phyloP scores from a whole-genome alignment of 176 grass and related monocot species.

The Poa pratensis region DNA sequence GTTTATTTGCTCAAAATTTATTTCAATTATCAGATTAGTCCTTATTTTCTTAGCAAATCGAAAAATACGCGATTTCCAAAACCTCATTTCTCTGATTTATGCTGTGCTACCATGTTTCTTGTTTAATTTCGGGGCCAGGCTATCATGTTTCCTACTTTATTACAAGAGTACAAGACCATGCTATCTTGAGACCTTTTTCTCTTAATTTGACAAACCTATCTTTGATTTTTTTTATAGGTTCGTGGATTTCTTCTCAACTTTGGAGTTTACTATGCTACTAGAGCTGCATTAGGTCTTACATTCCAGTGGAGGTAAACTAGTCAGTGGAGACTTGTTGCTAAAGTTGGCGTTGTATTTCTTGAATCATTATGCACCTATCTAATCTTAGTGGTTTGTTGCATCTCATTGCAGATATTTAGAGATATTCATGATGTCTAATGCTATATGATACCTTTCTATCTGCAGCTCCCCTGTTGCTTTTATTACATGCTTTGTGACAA shows the following conservation, averaged over 20 bases:
- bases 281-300: conserved; percentile 85
- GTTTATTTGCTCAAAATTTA: conserved; percentile 33
- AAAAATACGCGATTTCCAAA: not conserved
- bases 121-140: not conserved
- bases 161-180: not conserved
- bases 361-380: conserved; percentile 9
- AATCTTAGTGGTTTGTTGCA: conserved; percentile 48
- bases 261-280: conserved; percentile 99
- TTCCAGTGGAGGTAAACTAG: conserved; percentile 94
- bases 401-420: conserved; percentile 47
- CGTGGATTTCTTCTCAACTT: conserved; percentile 99
- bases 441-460: conserved; percentile 54
- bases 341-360: conserved; percentile 30
- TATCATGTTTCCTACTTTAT: conserved; percentile 9
- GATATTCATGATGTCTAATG: conserved; percentile 57
- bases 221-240: conserved; percentile 59
- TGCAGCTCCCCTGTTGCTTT: conserved; percentile 97
- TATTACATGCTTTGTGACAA: conserved; percentile 92
- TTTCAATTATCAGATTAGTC: conserved; percentile 7
- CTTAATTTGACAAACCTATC: not conserved
- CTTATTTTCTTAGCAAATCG: not conserved
- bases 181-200: not conserved
- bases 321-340: conserved; percentile 28
- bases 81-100: conserved; percentile 27
- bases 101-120: not conserved